Conservation (phyloP, 345 rosid species). For the Eucalyptus dawsonii region DNA sequence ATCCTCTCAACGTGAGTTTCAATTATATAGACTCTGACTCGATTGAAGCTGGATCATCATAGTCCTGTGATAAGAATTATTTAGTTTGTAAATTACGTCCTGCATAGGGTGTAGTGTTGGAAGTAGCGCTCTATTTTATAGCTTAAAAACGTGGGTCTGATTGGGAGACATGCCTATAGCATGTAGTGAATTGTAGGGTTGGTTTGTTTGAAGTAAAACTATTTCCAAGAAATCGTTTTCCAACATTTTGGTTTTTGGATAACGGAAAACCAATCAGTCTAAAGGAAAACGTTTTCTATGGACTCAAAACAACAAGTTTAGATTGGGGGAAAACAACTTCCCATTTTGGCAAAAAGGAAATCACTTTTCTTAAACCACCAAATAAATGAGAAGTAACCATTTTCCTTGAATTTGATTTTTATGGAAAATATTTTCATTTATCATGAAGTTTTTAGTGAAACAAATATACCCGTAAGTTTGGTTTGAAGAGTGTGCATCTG, state of each 20-base stretch:
- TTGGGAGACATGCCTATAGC: neutral
- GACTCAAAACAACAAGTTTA: neutral
- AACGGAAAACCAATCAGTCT: neutral
- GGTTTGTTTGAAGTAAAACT: neutral
- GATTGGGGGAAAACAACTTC: neutral
- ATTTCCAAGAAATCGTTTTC: neutral
- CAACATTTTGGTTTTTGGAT: neutral
- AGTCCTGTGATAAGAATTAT: neutral
- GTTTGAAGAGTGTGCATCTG: neutral
- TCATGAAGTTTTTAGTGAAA: neutral
- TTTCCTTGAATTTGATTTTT: neutral
- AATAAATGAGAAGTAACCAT: neutral
- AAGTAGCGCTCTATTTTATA: neutral
- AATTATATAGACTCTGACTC: neutral
- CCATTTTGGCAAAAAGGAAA: neutral
- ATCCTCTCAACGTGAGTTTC: conserved; percentile 88
- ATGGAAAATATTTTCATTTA: neutral
- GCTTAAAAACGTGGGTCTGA: neutral
- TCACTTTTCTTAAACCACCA: neutral
- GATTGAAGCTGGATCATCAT: neutral
- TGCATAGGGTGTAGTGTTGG: neutral
- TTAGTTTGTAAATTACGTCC: neutral
- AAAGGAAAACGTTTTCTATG: neutral
- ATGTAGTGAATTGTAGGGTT: neutral
- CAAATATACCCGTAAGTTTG: neutral